phyloP scores from a whole-genome alignment of 2,329 filamentous ascomycete genomes.

The Pyrenochaeta sp. region DNA sequence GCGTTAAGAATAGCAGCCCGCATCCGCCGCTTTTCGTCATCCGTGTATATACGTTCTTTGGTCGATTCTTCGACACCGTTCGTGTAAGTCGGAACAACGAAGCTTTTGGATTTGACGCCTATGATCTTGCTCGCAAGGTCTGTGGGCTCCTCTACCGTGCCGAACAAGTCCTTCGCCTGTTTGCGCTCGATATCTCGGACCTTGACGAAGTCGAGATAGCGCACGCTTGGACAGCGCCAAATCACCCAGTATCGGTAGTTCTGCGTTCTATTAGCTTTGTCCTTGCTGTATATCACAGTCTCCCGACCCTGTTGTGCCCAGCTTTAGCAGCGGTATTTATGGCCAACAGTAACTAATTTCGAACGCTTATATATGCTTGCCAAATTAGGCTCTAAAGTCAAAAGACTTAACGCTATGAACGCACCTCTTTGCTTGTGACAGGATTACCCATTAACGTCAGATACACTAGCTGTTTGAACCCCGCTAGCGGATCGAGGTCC shows the following conservation, averaged over 20 bases:
- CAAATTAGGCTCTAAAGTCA: conserved; percentile 21
- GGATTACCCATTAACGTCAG: conserved; percentile 87
- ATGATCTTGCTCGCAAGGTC: conserved; percentile 79
- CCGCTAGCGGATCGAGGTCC: conserved; percentile 82
- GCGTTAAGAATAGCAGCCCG: conserved; percentile 89
- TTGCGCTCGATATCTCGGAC: conserved; percentile 86
- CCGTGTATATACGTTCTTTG: conserved; percentile 77
- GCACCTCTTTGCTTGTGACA: conserved; percentile 88
- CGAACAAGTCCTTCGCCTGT: conserved; percentile 82
- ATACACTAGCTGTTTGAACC: conserved; percentile 76
- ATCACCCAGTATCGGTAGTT: conserved; percentile 93
- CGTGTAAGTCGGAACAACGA: conserved; percentile 64
- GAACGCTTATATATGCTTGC: conserved; percentile 23
- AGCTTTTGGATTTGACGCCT: conserved; percentile 80
- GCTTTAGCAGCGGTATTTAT: not conserved
- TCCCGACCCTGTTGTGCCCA: not conserved
- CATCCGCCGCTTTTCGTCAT: conserved; percentile 84
- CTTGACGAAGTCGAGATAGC: conserved; percentile 92
- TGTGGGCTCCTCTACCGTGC: conserved; percentile 78
- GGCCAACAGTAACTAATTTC: not conserved
- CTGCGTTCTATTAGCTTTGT: conserved; percentile 56
- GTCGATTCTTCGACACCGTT: conserved; percentile 46
- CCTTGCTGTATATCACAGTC: not conserved
- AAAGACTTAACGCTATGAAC: conserved; percentile 12
- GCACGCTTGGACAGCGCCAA: conserved; percentile 82